Conservation (phyloP, 2,329 filamentous ascomycete species). For the Ophiocordyceps polyrhachis-furcata region DNA sequence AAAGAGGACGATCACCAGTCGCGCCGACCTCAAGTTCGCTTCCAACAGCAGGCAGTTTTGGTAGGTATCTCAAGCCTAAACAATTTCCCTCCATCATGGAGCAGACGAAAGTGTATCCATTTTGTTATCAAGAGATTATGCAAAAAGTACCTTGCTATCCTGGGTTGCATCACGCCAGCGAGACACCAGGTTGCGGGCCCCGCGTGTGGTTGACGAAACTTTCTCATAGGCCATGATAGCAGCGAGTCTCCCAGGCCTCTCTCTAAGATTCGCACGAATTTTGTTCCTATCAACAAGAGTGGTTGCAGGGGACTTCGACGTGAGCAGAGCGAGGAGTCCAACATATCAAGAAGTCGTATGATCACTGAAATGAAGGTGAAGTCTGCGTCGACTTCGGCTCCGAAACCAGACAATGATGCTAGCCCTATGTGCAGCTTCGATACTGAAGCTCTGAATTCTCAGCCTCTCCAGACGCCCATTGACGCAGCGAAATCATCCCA, state of each 20-base stretch:
- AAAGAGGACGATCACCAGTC: constrained; percentile 51
- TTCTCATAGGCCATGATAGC: constrained; percentile 13
- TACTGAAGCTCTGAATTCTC: constrained; percentile 8
- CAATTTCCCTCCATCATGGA: too few species aligned
- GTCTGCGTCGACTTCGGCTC: constrained; percentile 11
- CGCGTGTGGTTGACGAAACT: constrained; percentile 5
- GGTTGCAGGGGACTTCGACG: constrained; percentile 33
- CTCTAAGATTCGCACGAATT: constrained; percentile 58
- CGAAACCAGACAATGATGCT: too few species aligned
- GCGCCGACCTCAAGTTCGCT: constrained; percentile 15
- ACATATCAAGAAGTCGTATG: constrained; percentile 16
- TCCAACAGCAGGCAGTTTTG: constrained; percentile 7
- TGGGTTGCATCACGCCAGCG: not conserved
- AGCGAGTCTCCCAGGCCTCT: constrained; percentile 43
- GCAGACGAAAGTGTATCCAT: too few species aligned
- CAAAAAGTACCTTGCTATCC: not conserved
- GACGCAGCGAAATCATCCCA: constrained; percentile 8
- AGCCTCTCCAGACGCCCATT: constrained; percentile 2
- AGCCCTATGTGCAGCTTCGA: too few species aligned
- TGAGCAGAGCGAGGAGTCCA: constrained; percentile 20
- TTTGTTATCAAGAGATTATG: too few species aligned
- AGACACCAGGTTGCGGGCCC: not conserved
- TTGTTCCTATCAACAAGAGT: constrained; percentile 54
- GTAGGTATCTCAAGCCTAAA: not conserved
- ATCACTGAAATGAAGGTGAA: constrained; percentile 14